A percentile compares a stretch with the other conserved stretches of the same genome.
Evolutionary conservation across 1,139 yeast genomes (phyloP).

Genomic region (Pichia sp.): DNA sequence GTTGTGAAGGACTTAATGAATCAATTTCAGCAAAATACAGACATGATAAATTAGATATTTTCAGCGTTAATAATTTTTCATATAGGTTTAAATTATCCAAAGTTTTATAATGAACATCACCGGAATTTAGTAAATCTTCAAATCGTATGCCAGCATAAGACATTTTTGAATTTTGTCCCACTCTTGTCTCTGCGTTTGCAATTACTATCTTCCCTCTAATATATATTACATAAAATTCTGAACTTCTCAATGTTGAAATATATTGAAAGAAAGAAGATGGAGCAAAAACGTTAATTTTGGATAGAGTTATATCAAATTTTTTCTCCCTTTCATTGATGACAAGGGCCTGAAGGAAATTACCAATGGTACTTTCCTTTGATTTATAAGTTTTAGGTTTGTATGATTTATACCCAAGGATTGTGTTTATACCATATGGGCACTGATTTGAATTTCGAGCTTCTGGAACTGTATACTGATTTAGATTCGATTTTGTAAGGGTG

Average conservation of each 20-base stretch:
- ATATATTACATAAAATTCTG: conserved; percentile 11
- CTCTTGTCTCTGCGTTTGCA: conserved; percentile 13
- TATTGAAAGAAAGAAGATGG: conserved; percentile 17
- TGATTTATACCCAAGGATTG: conserved; percentile 4
- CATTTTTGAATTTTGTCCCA: conserved; percentile 11
- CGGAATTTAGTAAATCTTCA: conserved; percentile 16
- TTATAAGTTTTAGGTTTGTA: conserved; percentile 11
- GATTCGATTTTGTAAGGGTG: conserved; percentile 2
- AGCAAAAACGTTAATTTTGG: conserved; percentile 4
- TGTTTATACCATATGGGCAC: conserved; percentile 11
- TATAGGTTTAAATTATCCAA: conserved; percentile 9
- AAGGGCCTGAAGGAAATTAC: conserved; percentile 3
- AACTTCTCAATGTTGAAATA: conserved; percentile 2
- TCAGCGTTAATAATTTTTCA: conserved; percentile 6
- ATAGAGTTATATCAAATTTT: not conserved
- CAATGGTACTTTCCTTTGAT: conserved; percentile 6
- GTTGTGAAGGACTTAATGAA: not conserved
- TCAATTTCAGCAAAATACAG: conserved; percentile 17
- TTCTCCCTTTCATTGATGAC: not conserved
- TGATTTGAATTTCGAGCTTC: not conserved
- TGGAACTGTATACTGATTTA: not conserved
- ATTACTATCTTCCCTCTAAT: conserved; percentile 6
- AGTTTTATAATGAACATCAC: conserved; percentile 4
- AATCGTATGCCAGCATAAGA: conserved; percentile 19
- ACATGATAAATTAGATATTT: conserved; percentile 6